phyloP scores from a whole-genome alignment of 805 yeast genomes.

The Danielia reshetovae region DNA sequence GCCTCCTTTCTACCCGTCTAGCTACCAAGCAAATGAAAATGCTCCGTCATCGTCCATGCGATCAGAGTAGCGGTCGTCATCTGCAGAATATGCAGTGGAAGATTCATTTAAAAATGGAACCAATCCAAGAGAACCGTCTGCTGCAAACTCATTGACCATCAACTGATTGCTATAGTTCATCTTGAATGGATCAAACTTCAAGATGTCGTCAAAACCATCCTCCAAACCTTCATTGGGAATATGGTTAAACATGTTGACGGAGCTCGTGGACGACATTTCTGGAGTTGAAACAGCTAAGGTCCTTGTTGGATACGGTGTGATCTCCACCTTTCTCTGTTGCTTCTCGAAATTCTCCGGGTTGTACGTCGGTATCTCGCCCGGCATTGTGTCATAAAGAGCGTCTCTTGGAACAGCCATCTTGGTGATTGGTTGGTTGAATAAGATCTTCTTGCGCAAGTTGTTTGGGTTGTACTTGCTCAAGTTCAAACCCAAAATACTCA shows the following conservation, averaged over 20 bases:
- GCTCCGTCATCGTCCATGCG: slow-evolving; percentile 7
- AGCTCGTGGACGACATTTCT: background rate
- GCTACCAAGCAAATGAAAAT: slow-evolving; percentile 1
- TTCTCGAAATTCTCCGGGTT: background rate
- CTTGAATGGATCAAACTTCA: slow-evolving; percentile 39
- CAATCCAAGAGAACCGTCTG: slow-evolving; percentile 75
- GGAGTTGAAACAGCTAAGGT: background rate
- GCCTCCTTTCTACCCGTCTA: no score
- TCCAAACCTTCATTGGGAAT: background rate
- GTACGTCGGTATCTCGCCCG: background rate
- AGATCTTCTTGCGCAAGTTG: slow-evolving; percentile 2
- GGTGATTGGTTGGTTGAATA: slow-evolving; percentile 7
- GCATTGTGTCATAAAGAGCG: background rate
- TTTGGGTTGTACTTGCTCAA: slow-evolving; percentile 16
- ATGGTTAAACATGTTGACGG: background rate
- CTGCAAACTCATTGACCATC: slow-evolving; percentile 56
- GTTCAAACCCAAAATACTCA: slow-evolving; percentile 57
- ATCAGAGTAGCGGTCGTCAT: slow-evolving; percentile 5
- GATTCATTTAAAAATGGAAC: slow-evolving; percentile 52
- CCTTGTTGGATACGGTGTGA: no score
- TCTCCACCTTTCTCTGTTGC: background rate
- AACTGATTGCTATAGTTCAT: slow-evolving; percentile 25
- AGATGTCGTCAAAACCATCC: slow-evolving; percentile 20
- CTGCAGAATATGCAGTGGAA: background rate
- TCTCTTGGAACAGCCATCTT: slow-evolving; percentile 2